A percentile compares a stretch with the other conserved stretches of the same genome.
Evolutionary conservation across 2,329 filamentous ascomycete species (phyloP).

Genomic region (Periconia sp.): DNA sequence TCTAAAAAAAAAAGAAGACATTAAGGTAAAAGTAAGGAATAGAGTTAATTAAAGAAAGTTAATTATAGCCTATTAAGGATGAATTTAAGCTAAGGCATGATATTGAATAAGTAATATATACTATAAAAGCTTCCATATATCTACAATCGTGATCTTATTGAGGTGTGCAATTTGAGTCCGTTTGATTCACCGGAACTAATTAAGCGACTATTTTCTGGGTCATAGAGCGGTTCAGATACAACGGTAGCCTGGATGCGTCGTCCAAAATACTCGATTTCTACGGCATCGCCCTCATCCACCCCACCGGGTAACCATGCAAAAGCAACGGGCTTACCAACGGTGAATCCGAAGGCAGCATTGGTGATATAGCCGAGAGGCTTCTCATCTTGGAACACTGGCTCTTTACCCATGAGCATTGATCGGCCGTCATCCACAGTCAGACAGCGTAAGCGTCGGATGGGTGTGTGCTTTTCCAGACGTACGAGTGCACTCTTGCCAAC

Average conservation of each 20-base stretch:
- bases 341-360: constrained; percentile 66
- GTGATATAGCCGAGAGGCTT: constrained; percentile 63
- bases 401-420: constrained; percentile 66
- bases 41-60: too few species aligned
- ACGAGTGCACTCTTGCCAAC: constrained; percentile 60
- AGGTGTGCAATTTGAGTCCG: too few species aligned
- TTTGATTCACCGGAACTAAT: too few species aligned
- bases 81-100: too few species aligned
- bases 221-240: constrained; percentile 56
- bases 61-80: too few species aligned
- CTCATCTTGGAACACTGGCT: constrained; percentile 62
- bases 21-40: too few species aligned
- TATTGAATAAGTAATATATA: too few species aligned
- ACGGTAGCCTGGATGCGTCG: constrained; percentile 61
- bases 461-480: constrained; percentile 46
- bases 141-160: too few species aligned
- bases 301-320: constrained; percentile 62
- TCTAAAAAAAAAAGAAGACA: too few species aligned
- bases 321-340: constrained; percentile 63
- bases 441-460: constrained; percentile 51
- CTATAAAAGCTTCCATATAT: too few species aligned
- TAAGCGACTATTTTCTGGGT: constrained; percentile 49
- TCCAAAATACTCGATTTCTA: constrained; percentile 70
- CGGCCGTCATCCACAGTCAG: constrained; percentile 62
- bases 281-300: constrained; percentile 55